Percentiles rank a stretch among this genome's conserved stretches.
Conservation (phyloP, 2,329 filamentous ascomycete species). For the Neocucurbitaria cava region DNA sequence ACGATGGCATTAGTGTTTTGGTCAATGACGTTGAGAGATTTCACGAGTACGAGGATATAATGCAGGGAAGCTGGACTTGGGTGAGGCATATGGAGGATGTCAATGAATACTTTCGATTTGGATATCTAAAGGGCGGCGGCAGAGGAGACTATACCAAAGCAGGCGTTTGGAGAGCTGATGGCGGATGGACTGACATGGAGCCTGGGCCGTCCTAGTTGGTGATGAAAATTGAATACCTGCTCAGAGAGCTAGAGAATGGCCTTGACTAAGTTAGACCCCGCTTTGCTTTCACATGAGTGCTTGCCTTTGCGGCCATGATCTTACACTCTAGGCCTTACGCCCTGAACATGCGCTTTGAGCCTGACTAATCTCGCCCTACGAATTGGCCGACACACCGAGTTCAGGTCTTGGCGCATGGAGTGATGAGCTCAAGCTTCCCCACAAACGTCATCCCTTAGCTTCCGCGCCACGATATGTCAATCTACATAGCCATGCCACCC, state of each 20-base stretch:
- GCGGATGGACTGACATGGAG: slow-evolving; percentile 71
- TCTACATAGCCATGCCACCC: background rate
- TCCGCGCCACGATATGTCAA: background rate
- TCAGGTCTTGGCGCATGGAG: background rate
- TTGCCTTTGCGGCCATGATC: background rate
- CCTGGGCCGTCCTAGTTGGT: slow-evolving; percentile 57
- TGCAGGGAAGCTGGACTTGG: slow-evolving; percentile 63
- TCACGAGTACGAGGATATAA: slow-evolving; percentile 67
- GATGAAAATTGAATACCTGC: background rate
- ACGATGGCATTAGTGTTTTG: slow-evolving; percentile 78
- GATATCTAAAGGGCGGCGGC: slow-evolving; percentile 70
- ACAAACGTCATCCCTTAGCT: slow-evolving; percentile 10
- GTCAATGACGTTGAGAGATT: slow-evolving; percentile 88
- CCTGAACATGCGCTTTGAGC: background rate
- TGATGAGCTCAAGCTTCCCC: slow-evolving; percentile 2
- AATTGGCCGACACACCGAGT: background rate
- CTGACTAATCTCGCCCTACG: background rate
- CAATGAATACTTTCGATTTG: slow-evolving; percentile 81
- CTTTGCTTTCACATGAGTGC: background rate
- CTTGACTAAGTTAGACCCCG: no score
- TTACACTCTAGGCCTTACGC: background rate
- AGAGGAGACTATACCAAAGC: slow-evolving; percentile 78
- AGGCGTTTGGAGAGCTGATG: slow-evolving; percentile 70
- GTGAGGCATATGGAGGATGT: slow-evolving; percentile 54
- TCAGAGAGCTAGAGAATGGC: background rate